Conservation (phyloP, 1,284 basidiomycete genomes). For the Boletus smithii region DNA sequence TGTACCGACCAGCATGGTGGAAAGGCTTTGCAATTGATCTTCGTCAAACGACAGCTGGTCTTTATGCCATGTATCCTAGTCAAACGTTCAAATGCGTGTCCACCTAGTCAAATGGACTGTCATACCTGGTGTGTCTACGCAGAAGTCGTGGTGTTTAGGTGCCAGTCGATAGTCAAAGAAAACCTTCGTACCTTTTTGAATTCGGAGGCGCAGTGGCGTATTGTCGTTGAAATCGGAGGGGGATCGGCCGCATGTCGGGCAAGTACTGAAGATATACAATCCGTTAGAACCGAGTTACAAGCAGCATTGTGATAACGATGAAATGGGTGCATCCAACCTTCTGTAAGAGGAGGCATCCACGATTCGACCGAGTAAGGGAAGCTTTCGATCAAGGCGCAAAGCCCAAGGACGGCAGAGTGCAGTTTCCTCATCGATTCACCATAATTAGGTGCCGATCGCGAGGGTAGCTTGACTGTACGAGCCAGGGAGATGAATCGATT, state of each 20-base stretch:
- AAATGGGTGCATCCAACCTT: conserved; percentile 44
- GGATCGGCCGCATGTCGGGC: conserved; percentile 86
- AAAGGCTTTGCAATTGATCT: conserved; percentile 84
- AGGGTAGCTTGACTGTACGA: conserved; percentile 64
- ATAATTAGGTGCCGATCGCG: conserved; percentile 70
- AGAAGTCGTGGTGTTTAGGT: conserved; percentile 14
- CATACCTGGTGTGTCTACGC: conserved; percentile 66
- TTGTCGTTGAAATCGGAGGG: conserved; percentile 87
- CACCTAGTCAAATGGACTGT: conserved; percentile 24
- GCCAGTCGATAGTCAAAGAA: conserved; percentile 12
- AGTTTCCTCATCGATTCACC: conserved; percentile 71
- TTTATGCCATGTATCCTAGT: conserved; percentile 86
- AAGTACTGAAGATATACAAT: conserved; percentile 49
- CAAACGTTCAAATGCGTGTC: conserved; percentile 8
- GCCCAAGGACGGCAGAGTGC: conserved; percentile 88
- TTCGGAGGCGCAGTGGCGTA: conserved; percentile 84
- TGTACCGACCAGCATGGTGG: conserved; percentile 86
- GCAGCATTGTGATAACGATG: background rate
- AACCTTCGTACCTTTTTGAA: conserved; percentile 69
- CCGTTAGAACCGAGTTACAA: conserved; percentile 4
- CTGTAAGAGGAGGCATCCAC: conserved; percentile 76
- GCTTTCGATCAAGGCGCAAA: conserved; percentile 81
- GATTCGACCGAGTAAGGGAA: conserved; percentile 75
- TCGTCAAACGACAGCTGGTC: conserved; percentile 89
- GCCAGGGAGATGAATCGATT: conserved; percentile 75